Evolutionary conservation across 768 basidiomycete genomes (phyloP), one percentile per base, ranked within the genome.

Genomic region (Boletus patriciae): DNA sequence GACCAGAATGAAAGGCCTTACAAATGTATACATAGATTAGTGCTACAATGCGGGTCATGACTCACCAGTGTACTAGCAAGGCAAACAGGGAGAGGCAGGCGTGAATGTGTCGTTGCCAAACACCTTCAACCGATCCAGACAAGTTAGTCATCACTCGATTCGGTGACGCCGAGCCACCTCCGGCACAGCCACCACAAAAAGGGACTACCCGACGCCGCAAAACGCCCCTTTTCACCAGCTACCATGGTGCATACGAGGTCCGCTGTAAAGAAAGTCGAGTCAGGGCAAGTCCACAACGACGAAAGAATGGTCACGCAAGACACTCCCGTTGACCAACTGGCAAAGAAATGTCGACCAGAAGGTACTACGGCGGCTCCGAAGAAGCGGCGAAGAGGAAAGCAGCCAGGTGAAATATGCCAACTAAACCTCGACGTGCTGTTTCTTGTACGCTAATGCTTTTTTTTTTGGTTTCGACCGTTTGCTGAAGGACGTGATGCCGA

Each of bases 391-490:
- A 38, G 25, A 12, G 23, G 43, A 38, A 40, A 40, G 11, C 37
- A 40, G 11, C 37, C 55, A 6, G 52, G 41, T 3, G 10, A 25
- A 49, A 21, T 49, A 8, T 50, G 43, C 37, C 55, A 37, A 11
- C 25, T 63, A 25, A 66, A 68, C 46, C 55, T 68, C 25, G 64
- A 54, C 40, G 40, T 51, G 2, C 21, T 51, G 12, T 41, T 42
- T 15, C 29, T 51, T 11, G 50, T 18, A 54, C 60, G 13, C 44
- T 47, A 18, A 6, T 27, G 0, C 4, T 9, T 46, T 25, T 29
- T 5, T 31, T 18, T 12, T 50, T 16, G 1, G 25, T 21, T 50
- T 40, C 29, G 9, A 21, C 23, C 31, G 16, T 15, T 16, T 18
- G 7, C n/a, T 54, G 11, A 51, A 2, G 3, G n/a, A 36, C 3